Conservation (phyloP, 2,329 filamentous ascomycete species). For the Pseudogymnoascus sp. region DNA sequence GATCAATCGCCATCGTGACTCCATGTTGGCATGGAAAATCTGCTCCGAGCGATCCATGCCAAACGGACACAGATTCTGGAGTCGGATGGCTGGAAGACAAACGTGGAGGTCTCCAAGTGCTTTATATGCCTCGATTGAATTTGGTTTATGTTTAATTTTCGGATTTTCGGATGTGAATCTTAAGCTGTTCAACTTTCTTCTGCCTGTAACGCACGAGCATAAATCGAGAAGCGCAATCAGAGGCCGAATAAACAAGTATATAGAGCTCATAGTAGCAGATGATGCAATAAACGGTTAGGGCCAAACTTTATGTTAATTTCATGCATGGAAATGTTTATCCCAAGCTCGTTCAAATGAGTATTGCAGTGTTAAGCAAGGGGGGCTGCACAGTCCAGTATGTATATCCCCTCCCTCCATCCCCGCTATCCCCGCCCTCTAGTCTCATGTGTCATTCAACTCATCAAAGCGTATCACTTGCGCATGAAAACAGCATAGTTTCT, state of each 20-base stretch:
- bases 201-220: not conserved
- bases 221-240: not conserved
- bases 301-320: not conserved
- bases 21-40: slow-evolving; percentile 27
- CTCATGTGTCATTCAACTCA: not conserved
- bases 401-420: not conserved
- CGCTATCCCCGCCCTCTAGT: not conserved
- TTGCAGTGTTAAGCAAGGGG: not conserved
- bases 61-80: slow-evolving; percentile 27
- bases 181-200: not conserved
- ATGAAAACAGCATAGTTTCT: slow-evolving; percentile 28
- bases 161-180: not conserved
- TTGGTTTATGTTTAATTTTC: not conserved
- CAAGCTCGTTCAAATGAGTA: not conserved
- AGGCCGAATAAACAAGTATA: not conserved
- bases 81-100: slow-evolving; percentile 19
- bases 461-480: not conserved
- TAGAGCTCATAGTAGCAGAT: not conserved
- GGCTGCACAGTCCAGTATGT: not conserved
- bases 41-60: slow-evolving; percentile 30
- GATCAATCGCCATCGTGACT: slow-evolving; percentile 25
- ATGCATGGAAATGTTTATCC: not conserved
- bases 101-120: slow-evolving; percentile 6
- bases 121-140: not conserved
- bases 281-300: not conserved